Base-by-base conservation (phyloP, 164 flowering plant genomes). In the Vitis amurensis region DNA sequence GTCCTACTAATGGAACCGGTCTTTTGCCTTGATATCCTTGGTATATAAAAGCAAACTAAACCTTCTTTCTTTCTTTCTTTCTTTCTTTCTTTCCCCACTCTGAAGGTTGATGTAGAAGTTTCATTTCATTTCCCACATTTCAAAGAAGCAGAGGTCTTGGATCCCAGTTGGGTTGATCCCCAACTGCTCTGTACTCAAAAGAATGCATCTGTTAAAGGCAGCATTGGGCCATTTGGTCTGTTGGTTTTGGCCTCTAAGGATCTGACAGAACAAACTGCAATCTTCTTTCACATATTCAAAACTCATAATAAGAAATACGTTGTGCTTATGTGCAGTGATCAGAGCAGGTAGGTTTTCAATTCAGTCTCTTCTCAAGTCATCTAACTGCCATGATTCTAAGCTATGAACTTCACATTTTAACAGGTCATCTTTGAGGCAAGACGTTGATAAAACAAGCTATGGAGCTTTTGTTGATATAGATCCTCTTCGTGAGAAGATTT, bases 141-240 rank as follows among this genome's bases (percentile, higher is more conserved):
- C 8, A 23, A 71, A 11, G 57, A 61, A 11, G 82, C 72, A 4
- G 80, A 78, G 61, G 49, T 11, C 9, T 1, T 74, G 53, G 67
- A 76, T n/a, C 71, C 76, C 48, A 73, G 65, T 3, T 71, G 78
- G 80, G 68, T 68, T 6, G 48, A 78, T 60, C 78, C 83, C n/a
- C 78, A 80, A n/a, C 7, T 48, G n/a, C 61, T 76, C 12, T 80
- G 86, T 30, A 64, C 60, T 62, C 59, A 63, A 19, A 76, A 72
- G n/a, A 74, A 79, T 67, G 82, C 82, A 27, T 51, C 77, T 1
- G 76, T 73, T 10, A 49, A 64, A 60, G 80, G 84, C 10, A 52
- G 50, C 11, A 6, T 80, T 1, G 86, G 86, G 8, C 84, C 86
- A 11, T 81, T 81, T 66, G 84, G 86, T 17, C 44, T 83, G 51